Conservation (phyloP, 805 yeast species). For the Ogataea polymorpha region DNA sequence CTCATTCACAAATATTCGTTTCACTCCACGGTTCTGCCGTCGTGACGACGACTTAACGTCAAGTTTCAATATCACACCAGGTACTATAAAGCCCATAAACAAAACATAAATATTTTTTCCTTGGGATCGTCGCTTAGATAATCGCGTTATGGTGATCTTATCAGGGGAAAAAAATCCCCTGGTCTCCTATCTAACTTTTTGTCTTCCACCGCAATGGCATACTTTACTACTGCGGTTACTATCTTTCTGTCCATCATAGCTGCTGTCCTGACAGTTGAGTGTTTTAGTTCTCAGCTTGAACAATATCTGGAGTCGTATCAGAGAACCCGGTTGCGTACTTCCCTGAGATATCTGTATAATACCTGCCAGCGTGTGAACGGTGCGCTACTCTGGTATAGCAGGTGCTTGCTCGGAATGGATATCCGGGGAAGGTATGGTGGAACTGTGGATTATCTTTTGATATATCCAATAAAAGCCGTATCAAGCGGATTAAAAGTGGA, state of each 20-base stretch:
- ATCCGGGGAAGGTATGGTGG: conserved; percentile 24
- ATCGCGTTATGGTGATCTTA: not conserved
- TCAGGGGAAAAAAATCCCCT: not conserved
- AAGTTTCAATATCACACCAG: conserved; percentile 9
- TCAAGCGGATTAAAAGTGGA: conserved; percentile 25
- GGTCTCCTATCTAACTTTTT: not conserved
- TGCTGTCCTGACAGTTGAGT: conserved; percentile 1
- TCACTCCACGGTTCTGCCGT: conserved; percentile 5
- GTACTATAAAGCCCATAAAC: conserved; percentile 14
- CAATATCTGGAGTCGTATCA: conserved; percentile 10
- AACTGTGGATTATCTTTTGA: conserved; percentile 21
- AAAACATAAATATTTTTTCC: not conserved
- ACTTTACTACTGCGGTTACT: not conserved
- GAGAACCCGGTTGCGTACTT: conserved; percentile 8
- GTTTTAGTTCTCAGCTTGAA: conserved; percentile 7
- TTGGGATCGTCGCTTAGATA: not conserved
- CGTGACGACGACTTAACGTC: conserved; percentile 6
- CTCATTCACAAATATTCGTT: conserved; percentile 6
- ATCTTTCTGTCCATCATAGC: not conserved
- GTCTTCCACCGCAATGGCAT: not conserved
- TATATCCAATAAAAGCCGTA: conserved; percentile 32
- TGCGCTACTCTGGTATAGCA: not conserved
- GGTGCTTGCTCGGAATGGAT: not conserved
- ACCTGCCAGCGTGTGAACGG: conserved; percentile 7
- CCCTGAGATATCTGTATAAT: conserved; percentile 13